phyloP scores from a whole-genome alignment of 371 early-diverging fungal genomes.

The Circinella minor region DNA sequence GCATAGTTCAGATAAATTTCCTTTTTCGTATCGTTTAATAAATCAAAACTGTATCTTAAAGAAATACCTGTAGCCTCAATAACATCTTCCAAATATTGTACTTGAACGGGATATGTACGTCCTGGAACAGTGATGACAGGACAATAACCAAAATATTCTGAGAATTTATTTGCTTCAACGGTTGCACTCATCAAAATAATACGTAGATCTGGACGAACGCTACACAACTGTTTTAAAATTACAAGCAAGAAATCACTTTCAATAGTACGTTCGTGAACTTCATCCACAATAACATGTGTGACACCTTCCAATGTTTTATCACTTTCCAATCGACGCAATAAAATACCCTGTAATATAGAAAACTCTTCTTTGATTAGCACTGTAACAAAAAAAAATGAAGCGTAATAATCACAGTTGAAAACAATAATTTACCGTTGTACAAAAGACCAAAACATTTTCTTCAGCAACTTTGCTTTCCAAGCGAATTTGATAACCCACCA shows the following conservation, averaged over 20 bases:
- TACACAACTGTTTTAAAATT: constrained; percentile 58
- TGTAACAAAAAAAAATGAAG: too few relatives aligned
- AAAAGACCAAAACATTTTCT: constrained; percentile 69
- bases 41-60: too few relatives aligned
- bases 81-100: constrained; percentile 78
- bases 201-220: constrained; percentile 61
- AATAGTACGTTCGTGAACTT: constrained; percentile 85
- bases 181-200: constrained; percentile 90
- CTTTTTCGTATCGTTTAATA: too few relatives aligned
- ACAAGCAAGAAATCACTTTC: constrained; percentile 85
- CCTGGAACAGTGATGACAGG: constrained; percentile 81
- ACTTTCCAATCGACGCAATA: constrained; percentile 70
- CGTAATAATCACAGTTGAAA: too few relatives aligned
- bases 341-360: constrained; percentile 58
- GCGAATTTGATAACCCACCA: constrained; percentile 89
- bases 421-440: constrained; percentile 61
- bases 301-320: constrained; percentile 65
- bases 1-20: too few relatives aligned
- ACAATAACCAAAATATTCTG: constrained; percentile 68
- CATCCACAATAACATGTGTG: constrained; percentile 82
- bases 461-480: constrained; percentile 65
- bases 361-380: background rate
- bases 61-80: constrained; percentile 50
- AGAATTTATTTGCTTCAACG: constrained; percentile 68
- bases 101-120: constrained; percentile 80